Evolutionary conservation across 2,329 filamentous ascomycete species (phyloP), one percentile per base, ranked within the genome.

Genomic region (Cladosporium sp.): DNA sequence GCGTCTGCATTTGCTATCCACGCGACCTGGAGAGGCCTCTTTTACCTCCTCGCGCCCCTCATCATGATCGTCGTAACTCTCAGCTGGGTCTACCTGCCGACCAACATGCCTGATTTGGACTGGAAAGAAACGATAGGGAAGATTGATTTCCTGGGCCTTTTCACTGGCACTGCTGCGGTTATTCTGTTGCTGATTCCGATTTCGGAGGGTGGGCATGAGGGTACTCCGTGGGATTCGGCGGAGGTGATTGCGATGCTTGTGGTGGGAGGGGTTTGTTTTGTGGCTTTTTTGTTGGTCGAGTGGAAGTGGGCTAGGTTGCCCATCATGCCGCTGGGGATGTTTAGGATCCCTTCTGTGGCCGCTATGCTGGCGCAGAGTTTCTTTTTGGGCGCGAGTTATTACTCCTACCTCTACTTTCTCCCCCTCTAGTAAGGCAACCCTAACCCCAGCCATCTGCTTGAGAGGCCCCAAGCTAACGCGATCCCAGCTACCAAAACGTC

Each of bases 341-440:
- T 83, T 64, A 72, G 67, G 32, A 79, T 74, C 53, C 66, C 67
- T 15, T 72, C 79, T 6, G 70, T 85, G 7, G 67, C 69, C 18
- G 70, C 78, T 7, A 74, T 86, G 53, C 67, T 85, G 41, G 35
- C 73, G 3, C 79, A 85, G 58, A 79, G 75, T 59, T 77, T 85
- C 55, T 65, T 86, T 18, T 73, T 83, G 18, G 80, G 83, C 4
- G 69, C 77, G 12, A 75, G 77, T 1, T 84, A 82, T 57, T 82
- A 92, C 61, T 80, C 84, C 0, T 82, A 80, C 25, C 81, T 79
- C 54, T 94, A 92, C 74, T 94, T 86, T 70, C 75, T 94, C 3
- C 88, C 88, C 0, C 76, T 95, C 1, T 95, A 94, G 43, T 48
- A 40, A 48, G 43, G 29, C 15, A n/a, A 20, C 6, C 22, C 15